These are phyloP conservation scores for Erodium maritimum DNA, from an alignment of 345 rosid species.

Conservation along the genomic window DNA sequence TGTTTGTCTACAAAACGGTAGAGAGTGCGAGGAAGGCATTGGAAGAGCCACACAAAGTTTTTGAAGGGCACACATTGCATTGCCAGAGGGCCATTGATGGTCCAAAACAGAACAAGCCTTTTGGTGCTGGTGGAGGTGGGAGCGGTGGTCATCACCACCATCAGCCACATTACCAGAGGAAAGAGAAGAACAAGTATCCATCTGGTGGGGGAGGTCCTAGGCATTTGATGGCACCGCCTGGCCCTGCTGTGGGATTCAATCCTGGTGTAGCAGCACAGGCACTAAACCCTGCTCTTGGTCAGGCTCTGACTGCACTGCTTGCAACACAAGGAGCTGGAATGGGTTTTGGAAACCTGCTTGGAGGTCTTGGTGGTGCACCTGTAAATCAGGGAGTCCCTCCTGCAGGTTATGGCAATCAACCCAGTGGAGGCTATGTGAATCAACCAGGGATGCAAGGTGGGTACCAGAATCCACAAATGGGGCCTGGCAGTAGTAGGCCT, in stretches of 20 bases:
- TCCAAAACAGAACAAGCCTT: conserved; percentile 44
- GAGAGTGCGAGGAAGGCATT: conserved; percentile 61
- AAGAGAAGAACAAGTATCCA: conserved; percentile 26
- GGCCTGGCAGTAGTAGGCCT: conserved; percentile 23
- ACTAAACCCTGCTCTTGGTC: conserved; percentile 33
- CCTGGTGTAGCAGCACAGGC: conserved; percentile 24
- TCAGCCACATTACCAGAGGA: conserved; percentile 25
- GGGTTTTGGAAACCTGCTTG: conserved; percentile 25
- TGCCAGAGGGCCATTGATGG: conserved; percentile 78
- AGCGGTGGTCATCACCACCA: conserved; percentile 18
- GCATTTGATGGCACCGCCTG: conserved; percentile 60
- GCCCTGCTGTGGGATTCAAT: conserved; percentile 27
- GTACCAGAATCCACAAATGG: conserved; percentile 27
- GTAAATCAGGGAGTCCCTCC: conserved; percentile 22
- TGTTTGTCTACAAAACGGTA: conserved; percentile 53
- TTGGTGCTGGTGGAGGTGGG: conserved; percentile 7
- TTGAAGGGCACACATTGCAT: conserved; percentile 52
- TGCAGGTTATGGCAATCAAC: conserved; percentile 21
- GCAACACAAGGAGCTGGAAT: conserved; percentile 32
- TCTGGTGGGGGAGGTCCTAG: conserved; percentile 25
- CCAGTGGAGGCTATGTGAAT: conserved; percentile 16
- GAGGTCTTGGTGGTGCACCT: conserved; percentile 18
- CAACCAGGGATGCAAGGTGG: conserved; percentile 22
- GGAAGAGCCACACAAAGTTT: conserved; percentile 65
- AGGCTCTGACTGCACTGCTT: conserved; percentile 34